Evolutionary conservation across 1,284 basidiomycete genomes (phyloP), one percentile per base, ranked within the genome.

Genomic region (Sanghuangporus baumii): DNA sequence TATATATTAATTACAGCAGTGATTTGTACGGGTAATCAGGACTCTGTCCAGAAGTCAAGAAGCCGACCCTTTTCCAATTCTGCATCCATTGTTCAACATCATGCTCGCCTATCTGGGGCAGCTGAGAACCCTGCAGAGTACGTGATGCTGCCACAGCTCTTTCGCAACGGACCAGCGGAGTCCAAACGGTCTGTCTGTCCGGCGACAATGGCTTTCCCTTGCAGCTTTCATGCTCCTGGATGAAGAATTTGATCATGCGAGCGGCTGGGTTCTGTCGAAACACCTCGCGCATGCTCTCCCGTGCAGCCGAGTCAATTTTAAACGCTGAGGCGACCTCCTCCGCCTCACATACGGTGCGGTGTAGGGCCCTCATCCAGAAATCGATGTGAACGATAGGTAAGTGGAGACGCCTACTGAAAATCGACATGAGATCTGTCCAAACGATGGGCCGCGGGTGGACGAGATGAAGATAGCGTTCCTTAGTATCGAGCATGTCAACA

Each of bases 371-470:
- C 36, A 65, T 50, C 63, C 63, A 65, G 9, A 41, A 37, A 9
- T 59, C 50, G 34, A 46, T 50, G 7, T 51, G 50, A n/a, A 65
- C 64, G 2, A 60, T 34, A 16, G 57, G 64, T 8, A 65, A 12
- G 1, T 26, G n/a, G 2, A 65, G 52, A 12, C 38, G 16, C 14
- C 43, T 36, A 3, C 57, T 37, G 51, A 62, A 48, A 34, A 26
- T 34, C 8, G 40, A 4, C n/a, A 65, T 55, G 52, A 65, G 40
- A 4, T 47, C 20, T 2, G 55, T n/a, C 64, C 64, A 65, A 5
- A 23, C 11, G 12, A 57, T 55, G 7, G 64, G 64, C 37, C 34
- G 38, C 2, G 72, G 72, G 52, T 74, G 72, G 2, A 71, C 71
- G 54, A 74, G 68, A 60, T 74, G 71, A 31, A 62, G 23, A 36